phyloP scores from a whole-genome alignment of 2,329 filamentous ascomycete genomes.

The Rutstroemia sydowiana region DNA sequence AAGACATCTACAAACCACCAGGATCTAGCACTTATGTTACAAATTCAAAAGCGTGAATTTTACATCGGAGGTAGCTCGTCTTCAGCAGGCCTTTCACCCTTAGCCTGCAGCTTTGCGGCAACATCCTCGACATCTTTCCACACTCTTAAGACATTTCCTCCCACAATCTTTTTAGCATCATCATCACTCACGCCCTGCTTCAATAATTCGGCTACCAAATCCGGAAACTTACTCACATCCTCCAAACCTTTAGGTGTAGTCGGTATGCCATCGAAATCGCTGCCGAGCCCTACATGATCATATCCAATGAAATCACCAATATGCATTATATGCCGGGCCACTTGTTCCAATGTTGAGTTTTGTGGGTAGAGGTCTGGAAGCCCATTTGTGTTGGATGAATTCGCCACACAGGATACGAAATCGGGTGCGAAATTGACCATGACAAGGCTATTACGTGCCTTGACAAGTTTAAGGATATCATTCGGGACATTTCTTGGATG shows the following conservation, averaged over 20 bases:
- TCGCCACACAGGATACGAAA: slow-evolving; percentile 64
- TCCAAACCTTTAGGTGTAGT: slow-evolving; percentile 66
- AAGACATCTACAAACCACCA: too few species aligned
- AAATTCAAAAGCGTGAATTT: too few species aligned
- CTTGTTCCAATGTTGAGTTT: slow-evolving; percentile 68
- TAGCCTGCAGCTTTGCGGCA: slow-evolving; percentile 55
- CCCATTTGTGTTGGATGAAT: slow-evolving; percentile 50
- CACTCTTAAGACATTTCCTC: slow-evolving; percentile 75
- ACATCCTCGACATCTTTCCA: slow-evolving; percentile 74
- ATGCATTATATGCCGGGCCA: slow-evolving; percentile 72
- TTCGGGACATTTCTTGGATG: slow-evolving; percentile 90
- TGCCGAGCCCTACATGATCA: slow-evolving; percentile 80
- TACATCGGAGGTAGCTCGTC: slow-evolving; percentile 37
- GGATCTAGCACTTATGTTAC: too few species aligned
- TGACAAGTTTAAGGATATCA: slow-evolving; percentile 70
- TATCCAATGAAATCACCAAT: slow-evolving; percentile 80
- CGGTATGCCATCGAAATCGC: slow-evolving; percentile 78
- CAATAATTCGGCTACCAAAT: slow-evolving; percentile 68
- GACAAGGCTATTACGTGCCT: slow-evolving; percentile 64
- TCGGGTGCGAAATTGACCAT: slow-evolving; percentile 87
- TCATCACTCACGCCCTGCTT: slow-evolving; percentile 64
- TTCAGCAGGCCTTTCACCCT: slow-evolving; percentile 40
- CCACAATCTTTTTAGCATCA: slow-evolving; percentile 68
- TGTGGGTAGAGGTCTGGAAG: slow-evolving; percentile 60
- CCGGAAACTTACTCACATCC: slow-evolving; percentile 78